These are phyloP conservation scores for Clavispora fructus DNA, from an alignment of 805 yeast genomes.

Conservation along the genomic window DNA sequence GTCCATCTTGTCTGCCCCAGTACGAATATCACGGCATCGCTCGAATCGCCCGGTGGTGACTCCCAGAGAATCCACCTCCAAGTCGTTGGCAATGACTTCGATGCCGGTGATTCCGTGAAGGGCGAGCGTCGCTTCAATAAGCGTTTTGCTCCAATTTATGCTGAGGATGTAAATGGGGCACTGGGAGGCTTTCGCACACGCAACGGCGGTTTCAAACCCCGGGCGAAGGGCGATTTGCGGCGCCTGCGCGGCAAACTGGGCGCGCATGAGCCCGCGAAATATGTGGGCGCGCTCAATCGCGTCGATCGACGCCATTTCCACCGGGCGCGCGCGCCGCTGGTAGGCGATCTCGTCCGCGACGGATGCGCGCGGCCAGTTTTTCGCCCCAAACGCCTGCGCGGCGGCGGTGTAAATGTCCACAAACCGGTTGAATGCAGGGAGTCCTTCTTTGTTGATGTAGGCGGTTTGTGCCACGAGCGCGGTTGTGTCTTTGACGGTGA, in stretches of 20 bases:
- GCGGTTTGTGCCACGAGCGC: constrained; percentile 46
- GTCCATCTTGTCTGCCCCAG: constrained; percentile 49
- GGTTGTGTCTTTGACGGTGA: constrained; percentile 53
- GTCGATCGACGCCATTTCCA: constrained; percentile 46
- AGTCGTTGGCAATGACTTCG: constrained; percentile 46
- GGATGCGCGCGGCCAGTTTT: constrained; percentile 21
- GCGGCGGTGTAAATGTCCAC: constrained; percentile 36
- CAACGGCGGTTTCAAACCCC: constrained; percentile 35
- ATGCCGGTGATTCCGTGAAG: constrained; percentile 19
- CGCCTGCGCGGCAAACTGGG: constrained; percentile 31
- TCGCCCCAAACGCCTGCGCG: not conserved
- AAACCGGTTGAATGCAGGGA: constrained; percentile 41
- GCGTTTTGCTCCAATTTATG: constrained; percentile 55
- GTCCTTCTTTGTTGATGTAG: constrained; percentile 31
- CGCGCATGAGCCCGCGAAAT: constrained; percentile 37
- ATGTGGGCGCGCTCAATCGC: constrained; percentile 33
- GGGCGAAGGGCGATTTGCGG: constrained; percentile 30
- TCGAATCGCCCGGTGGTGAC: constrained; percentile 29
- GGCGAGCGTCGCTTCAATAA: constrained; percentile 35
- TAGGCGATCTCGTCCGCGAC: constrained; percentile 39
- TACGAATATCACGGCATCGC: constrained; percentile 28
- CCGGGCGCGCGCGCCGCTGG: constrained; percentile 39
- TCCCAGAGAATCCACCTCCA: constrained; percentile 30
- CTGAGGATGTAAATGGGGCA: constrained; percentile 46
- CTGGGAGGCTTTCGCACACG: constrained; percentile 10